Percentiles rank a stretch among this genome's conserved stretches.
Evolutionary conservation across 208 protist genomes (phyloP).

Genomic region (Naegleria fowleri): DNA sequence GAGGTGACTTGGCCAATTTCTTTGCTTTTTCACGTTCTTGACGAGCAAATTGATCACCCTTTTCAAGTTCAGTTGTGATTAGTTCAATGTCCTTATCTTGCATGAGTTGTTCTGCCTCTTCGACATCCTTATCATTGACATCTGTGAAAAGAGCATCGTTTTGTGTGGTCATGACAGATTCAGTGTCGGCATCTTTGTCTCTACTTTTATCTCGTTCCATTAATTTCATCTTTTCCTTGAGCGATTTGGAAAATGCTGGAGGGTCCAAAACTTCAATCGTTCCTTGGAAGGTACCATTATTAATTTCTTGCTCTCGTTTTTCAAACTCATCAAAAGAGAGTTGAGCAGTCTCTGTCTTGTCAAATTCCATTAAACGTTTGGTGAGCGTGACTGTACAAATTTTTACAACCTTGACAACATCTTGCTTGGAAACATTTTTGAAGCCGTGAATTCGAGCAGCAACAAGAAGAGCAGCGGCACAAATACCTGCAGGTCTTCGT

Average conservation of each 20-base stretch:
- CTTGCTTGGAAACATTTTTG: constrained; percentile 56
- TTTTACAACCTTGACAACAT: constrained; percentile 73
- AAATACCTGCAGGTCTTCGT: constrained; percentile 73
- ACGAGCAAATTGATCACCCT: neutral
- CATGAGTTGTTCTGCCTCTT: neutral
- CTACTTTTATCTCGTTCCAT: neutral
- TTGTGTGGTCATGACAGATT: neutral
- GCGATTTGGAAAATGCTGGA: neutral
- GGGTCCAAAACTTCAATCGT: neutral
- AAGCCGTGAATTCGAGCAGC: constrained; percentile 74
- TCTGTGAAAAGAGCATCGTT: neutral
- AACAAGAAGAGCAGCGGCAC: constrained; percentile 71
- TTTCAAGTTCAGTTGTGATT: neutral
- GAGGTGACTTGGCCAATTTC: neutral
- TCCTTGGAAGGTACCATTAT: neutral
- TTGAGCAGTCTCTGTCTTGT: constrained; percentile 57
- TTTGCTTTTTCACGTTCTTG: neutral
- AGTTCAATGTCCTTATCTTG: neutral
- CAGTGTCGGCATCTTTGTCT: neutral
- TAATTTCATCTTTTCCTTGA: neutral
- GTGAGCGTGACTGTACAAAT: constrained; percentile 68
- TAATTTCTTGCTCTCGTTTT: neutral
- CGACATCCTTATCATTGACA: neutral
- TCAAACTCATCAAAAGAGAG: constrained; percentile 33
- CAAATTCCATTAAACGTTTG: constrained; percentile 71